Evolutionary conservation across 2,329 filamentous ascomycete genomes (phyloP), one percentile per base, ranked within the genome.

Genomic region (Ophiostoma ips): DNA sequence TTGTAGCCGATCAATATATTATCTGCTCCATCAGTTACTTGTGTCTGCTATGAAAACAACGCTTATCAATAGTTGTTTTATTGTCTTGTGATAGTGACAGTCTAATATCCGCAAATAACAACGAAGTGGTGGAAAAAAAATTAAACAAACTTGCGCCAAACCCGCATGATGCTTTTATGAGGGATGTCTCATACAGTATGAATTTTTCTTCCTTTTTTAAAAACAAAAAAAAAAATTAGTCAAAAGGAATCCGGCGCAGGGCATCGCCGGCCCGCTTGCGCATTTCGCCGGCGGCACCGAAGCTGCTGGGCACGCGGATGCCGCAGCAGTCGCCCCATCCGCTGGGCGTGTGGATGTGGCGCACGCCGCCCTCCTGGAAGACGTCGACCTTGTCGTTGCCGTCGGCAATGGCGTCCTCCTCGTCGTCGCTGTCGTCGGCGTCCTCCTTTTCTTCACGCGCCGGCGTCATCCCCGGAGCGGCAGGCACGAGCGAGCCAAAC

Each of bases 261-360:
- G 70, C 67, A 53, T 79, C 71, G 7, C 66, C 73, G 37, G 75
- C 80, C 50, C 73, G 73, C 70, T 94, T 96, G 71, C 77, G 83
- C 74, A 84, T 83, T 68, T 95, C 90, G 58, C 88, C 83, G 13
- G 87, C 87, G 1, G 92, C 94, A 28, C 89, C 94, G 51, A 96
- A 76, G 49, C 87, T 90, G 62, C 89, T 95, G 0, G 92, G 94
- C 15, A 98, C 92, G 59, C 94, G 90, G 66, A 98, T 98, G 24
- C 92, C 92, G 63, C 92, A 98, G 65, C 92, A 98, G 64, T 98
- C 92, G 5, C 90, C 90, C 86, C 92, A 98, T 19, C 78, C 79
- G 50, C 72, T 78, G 45, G 77, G 75, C 47, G 82, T 76, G 65
- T 92, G 84, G 54, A 82, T 75, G 65, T 88, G 83, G 57, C 73